These are phyloP conservation scores for Marchantia paleacea DNA, from an alignment of 225 moss, liverwort and hornwort species.

Conservation along the genomic window DNA sequence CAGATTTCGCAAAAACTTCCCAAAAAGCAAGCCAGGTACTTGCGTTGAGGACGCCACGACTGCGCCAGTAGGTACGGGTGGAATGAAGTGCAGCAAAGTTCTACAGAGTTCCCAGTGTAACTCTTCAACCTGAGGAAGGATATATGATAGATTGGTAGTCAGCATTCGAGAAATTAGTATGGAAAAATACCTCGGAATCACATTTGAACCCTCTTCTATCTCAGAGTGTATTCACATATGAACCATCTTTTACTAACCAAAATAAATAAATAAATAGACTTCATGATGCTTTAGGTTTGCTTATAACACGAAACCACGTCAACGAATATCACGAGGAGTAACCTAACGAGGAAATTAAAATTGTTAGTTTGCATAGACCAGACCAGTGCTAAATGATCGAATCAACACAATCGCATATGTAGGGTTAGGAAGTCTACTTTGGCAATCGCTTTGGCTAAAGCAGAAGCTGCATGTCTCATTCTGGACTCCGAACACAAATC, in stretches of 20 bases:
- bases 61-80: constrained; percentile 49
- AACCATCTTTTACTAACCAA: no score
- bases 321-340: no score
- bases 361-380: not conserved
- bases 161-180: no score
- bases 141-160: no score
- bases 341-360: no score
- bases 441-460: constrained; percentile 79
- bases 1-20: constrained; percentile 69
- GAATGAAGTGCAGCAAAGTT: constrained; percentile 80
- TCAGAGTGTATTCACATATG: no score
- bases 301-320: no score
- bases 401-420: not conserved
- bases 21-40: constrained; percentile 78
- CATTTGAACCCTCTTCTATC: no score
- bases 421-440: constrained; percentile 49
- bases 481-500: constrained; percentile 92
- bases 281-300: no score
- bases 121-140: constrained; percentile 71
- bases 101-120: constrained; percentile 94
- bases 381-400: not conserved
- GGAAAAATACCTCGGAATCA: no score
- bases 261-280: no score
- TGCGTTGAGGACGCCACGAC: constrained; percentile 53
- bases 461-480: constrained; percentile 80